Percentiles rank a stretch among this genome's conserved stretches.
phyloP scores from a whole-genome alignment of 495 filamentous ascomycete genomes.

The Corynascus novoguineensis region DNA sequence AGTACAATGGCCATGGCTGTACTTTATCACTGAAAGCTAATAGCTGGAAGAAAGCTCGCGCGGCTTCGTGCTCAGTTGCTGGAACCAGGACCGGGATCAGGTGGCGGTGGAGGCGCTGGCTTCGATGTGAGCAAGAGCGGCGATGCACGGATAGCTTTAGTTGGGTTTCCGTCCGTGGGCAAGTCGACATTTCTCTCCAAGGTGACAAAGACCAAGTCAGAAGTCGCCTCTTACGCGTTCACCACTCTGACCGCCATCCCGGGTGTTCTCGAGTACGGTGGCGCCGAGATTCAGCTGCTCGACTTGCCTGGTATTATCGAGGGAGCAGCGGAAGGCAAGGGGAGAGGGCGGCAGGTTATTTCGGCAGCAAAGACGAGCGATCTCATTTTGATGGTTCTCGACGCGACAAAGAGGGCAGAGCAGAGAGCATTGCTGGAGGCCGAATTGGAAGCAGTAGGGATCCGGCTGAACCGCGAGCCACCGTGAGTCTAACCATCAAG shows the following conservation, averaged over 20 bases:
- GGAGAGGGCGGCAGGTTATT: constrained; percentile 92
- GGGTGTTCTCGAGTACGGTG: constrained; percentile 95
- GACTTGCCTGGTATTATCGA: constrained; percentile 99
- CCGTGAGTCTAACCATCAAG: constrained; percentile 62
- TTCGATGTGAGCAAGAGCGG: constrained; percentile 98
- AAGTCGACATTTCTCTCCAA: constrained; percentile 99
- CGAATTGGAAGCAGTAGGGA: constrained; percentile 94
- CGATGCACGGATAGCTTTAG: constrained; percentile 93
- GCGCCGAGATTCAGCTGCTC: constrained; percentile 96
- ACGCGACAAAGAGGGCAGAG: constrained; percentile 95
- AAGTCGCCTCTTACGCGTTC: constrained; percentile 95
- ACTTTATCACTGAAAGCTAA: constrained; percentile 9
- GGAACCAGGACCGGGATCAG: constrained; percentile 78
- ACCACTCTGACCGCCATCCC: constrained; percentile 97
- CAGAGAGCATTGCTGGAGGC: constrained; percentile 85
- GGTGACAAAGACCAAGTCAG: constrained; percentile 97
- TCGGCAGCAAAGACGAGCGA: constrained; percentile 99
- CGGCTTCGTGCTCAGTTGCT: constrained; percentile 91
- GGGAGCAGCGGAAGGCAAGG: constrained; percentile 93
- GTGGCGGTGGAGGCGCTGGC: constrained; percentile 66
- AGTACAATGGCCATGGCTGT: constrained; percentile 14
- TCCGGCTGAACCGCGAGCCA: constrained; percentile 85
- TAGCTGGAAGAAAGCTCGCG: constrained; percentile 73
- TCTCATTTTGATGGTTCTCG: constrained; percentile 92
- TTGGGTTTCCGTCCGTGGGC: constrained; percentile 96